Evolutionary conservation across 805 yeast species (phyloP), one percentile per base, ranked within the genome.

Genomic region (Jamesozyma jinghongensis): DNA sequence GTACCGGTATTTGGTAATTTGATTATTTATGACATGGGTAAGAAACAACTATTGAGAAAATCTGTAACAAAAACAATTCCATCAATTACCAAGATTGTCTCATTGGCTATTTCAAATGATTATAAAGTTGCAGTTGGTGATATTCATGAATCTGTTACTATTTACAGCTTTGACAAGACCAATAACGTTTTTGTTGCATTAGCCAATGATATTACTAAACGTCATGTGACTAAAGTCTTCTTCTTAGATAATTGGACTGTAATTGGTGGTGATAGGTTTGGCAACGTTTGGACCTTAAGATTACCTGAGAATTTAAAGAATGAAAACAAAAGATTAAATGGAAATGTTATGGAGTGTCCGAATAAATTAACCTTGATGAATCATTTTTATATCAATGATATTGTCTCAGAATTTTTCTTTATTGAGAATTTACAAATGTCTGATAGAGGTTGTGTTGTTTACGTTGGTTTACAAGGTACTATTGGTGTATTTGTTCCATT

Each of bases 211-310:
- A 58, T 70, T 0, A 62, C 80, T 30, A 69, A 78, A 27, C 66
- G 96, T 26, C 83, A 81, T 52, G 69, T 81, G 3, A 81, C 94
- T 0, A 50, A 77, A 2, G 50, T 81, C 33, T 54, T 68, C 3
- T 62, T 75, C 47, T 61, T 92, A 4, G 97, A 92, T 56, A 73
- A 76, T 46, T 77, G 77, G 41, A 86, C 96, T 0, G 74, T 83
- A 1, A 65, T 82, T 32, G 85, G 85, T 1, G 95, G 95, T 12
- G 97, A 92, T 57, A 80, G 79, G 53, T 86, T 83, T 61, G 97
- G 97, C 0, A 85, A 81, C 50, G 36, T 87, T 0, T 78, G 81
- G 61, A 72, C 84, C 1, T 61, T 85, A 32, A 65, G 96, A 43
- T 60, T 81, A 32, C 74, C 62, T n/a, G 63, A 68, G 4, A 65